phyloP scores from a whole-genome alignment of 495 filamentous ascomycete genomes.

The Annulohypoxylon stygium region DNA sequence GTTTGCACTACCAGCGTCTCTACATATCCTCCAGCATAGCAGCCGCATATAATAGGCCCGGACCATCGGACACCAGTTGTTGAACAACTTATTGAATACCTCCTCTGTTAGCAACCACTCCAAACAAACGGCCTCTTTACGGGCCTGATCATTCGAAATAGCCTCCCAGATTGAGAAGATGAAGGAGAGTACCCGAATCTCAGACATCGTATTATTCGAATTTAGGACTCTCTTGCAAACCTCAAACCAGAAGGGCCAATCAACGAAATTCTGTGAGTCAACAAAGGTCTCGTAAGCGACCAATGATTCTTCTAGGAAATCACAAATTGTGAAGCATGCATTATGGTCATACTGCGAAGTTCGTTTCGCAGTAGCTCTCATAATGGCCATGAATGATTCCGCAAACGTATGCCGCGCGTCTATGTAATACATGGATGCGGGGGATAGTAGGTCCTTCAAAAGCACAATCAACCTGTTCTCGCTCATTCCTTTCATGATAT shows the following conservation, averaged over 20 bases:
- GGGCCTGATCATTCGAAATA: conserved; percentile 72
- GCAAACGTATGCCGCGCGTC: conserved; percentile 78
- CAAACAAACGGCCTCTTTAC: conserved; percentile 79
- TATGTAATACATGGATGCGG: conserved; percentile 54
- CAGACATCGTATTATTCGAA: conserved; percentile 94
- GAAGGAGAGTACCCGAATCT: conserved; percentile 89
- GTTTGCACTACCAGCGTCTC: conserved; percentile 77
- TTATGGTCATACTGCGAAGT: conserved; percentile 88
- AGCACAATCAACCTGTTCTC: conserved; percentile 92
- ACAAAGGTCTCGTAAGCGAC: conserved; percentile 53
- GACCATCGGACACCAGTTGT: conserved; percentile 99
- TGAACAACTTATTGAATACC: conserved; percentile 87
- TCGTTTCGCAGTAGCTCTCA: conserved; percentile 78
- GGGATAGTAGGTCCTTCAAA: conserved; percentile 82
- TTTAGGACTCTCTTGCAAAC: conserved; percentile 86
- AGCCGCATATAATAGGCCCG: conserved; percentile 95
- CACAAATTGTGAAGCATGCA: conserved; percentile 92
- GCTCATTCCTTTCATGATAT: conserved; percentile 84
- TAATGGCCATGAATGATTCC: conserved; percentile 77
- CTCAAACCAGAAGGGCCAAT: conserved; percentile 92
- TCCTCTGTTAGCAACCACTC: conserved; percentile 84
- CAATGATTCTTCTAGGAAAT: conserved; percentile 86
- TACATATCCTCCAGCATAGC: conserved; percentile 89
- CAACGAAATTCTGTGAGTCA: conserved; percentile 62
- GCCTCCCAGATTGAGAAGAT: conserved; percentile 85